Conservation (phyloP, 345 rosid genomes). For the Abelmoschus esculentus region DNA sequence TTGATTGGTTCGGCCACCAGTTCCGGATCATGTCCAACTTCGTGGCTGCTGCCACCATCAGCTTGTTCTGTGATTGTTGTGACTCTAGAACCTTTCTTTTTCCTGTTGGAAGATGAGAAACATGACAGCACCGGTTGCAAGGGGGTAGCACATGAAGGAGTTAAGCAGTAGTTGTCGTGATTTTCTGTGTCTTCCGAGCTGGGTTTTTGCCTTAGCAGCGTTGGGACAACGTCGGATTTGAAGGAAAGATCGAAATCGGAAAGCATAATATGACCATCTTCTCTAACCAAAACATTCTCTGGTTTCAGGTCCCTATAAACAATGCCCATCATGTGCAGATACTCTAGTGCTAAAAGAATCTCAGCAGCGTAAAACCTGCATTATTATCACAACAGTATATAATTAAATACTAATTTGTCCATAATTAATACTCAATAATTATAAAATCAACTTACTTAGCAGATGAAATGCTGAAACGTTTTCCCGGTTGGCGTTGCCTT, state of each 20-base stretch:
- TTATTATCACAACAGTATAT: not conserved
- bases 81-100: conserved; percentile 23
- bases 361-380: conserved; percentile 71
- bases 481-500: conserved; percentile 64
- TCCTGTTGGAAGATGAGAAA: conserved; percentile 38
- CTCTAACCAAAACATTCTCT: conserved; percentile 61
- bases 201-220: conserved; percentile 35
- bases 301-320: conserved; percentile 69
- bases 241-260: conserved; percentile 75
- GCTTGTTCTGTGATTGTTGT: conserved; percentile 48
- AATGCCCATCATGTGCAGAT: conserved; percentile 77
- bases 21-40: conserved; percentile 32
- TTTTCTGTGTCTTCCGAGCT: conserved; percentile 9
- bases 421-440: too few species aligned
- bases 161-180: conserved; percentile 30
- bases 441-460: conserved; percentile 45
- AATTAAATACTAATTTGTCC: too few species aligned
- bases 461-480: conserved; percentile 57
- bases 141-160: conserved; percentile 52
- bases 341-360: conserved; percentile 56
- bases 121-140: conserved; percentile 67
- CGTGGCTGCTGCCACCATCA: conserved; percentile 10
- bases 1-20: conserved; percentile 72
- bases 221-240: conserved; percentile 83
- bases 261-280: conserved; percentile 71